Evolutionary conservation across 2,329 filamentous ascomycete species (phyloP), one percentile per base, ranked within the genome.

Genomic region (Phaeoacremonium minimum): DNA sequence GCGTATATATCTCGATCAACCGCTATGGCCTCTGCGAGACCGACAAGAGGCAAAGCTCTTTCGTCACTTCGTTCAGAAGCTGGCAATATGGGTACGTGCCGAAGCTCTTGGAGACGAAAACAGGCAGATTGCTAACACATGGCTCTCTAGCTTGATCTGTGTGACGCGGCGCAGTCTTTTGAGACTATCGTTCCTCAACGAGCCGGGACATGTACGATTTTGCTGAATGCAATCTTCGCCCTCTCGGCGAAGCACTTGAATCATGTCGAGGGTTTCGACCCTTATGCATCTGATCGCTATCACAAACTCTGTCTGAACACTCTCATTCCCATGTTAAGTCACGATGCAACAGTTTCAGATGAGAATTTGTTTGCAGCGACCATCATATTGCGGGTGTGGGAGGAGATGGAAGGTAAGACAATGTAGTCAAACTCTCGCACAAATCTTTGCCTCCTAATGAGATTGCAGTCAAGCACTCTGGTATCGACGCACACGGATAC

Each of bases 211-310:
- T 75, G 66, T 35, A 68, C 68, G 1, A 67, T 71, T 3, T 59
- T 80, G 4, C 58, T 77, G 11, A 75, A 77, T 37, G 74, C 75
- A 15, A 75, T 79, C 17, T 65, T 77, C 29, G 75, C 75, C 3
- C 59, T 78, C 4, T 69, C 75, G 0, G 70, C 74, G 4, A 61
- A 73, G 26, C 75, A 79, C 46, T 53, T 78, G 26, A 73, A 67
- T 32, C 61, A 73, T 19, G 66, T 65, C 11, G 61, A 58, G 17
- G 51, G 59, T 15, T 74, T 70, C 44, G 67, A 77, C 45, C 60
- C 63, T 0, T 60, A 69, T 12, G 64, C 70, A 4, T 70, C 71
- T 4, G 69, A 74, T 32, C 56, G 61, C 13, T 78, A 80, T 41
- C 69, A 77, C 39, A 62, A 72, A 33, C 62, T 70, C 37, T 79